phyloP scores from a whole-genome alignment of 345 rosid species.

The Rhizophora mangle region DNA sequence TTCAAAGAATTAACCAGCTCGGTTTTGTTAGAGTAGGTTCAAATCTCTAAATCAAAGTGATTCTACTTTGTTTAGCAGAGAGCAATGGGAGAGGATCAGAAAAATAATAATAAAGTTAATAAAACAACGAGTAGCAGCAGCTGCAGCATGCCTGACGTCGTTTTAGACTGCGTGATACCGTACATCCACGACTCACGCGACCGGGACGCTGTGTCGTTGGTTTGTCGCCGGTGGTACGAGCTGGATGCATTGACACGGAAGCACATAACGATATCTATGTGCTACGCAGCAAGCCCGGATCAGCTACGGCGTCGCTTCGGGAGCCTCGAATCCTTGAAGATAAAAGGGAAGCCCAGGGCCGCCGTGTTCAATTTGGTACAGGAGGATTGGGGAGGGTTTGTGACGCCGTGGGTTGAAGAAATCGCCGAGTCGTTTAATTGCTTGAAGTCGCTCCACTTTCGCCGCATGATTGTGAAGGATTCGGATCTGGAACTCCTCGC shows the following conservation, averaged over 20 bases:
- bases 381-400: slow-evolving; percentile 91
- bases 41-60: neutral
- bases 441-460: slow-evolving; percentile 67
- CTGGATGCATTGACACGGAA: slow-evolving; percentile 72
- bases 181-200: slow-evolving; percentile 65
- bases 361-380: slow-evolving; percentile 95
- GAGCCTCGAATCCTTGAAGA: slow-evolving; percentile 67
- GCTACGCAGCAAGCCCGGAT: slow-evolving; percentile 72
- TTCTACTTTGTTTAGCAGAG: neutral
- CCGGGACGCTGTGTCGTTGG: slow-evolving; percentile 74
- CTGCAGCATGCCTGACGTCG: slow-evolving; percentile 47
- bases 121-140: slow-evolving; percentile 9
- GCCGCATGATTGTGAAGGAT: slow-evolving; percentile 80
- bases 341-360: slow-evolving; percentile 89
- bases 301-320: slow-evolving; percentile 56
- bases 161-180: slow-evolving; percentile 58
- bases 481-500: slow-evolving; percentile 72
- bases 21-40: no score
- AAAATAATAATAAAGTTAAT: slow-evolving; percentile 27
- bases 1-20: no score
- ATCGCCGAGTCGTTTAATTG: slow-evolving; percentile 45
- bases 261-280: slow-evolving; percentile 78
- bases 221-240: slow-evolving; percentile 69
- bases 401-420: slow-evolving; percentile 68
- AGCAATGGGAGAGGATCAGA: slow-evolving; percentile 32